These are phyloP conservation scores for Populus davidiana DNA, from an alignment of 345 rosid species.

Conservation along the genomic window DNA sequence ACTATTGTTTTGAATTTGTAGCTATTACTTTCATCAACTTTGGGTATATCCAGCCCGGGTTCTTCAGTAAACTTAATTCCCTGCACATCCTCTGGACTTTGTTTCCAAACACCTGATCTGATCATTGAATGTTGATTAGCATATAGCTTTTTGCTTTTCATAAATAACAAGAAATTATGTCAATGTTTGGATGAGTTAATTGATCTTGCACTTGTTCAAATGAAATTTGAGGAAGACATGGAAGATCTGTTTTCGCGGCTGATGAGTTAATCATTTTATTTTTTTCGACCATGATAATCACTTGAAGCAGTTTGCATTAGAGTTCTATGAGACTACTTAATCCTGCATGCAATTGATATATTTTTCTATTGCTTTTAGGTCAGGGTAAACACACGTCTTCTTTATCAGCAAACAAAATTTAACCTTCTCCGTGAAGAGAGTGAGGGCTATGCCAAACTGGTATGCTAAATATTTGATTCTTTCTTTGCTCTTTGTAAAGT, in stretches of 20 bases:
- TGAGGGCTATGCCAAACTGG: conserved; percentile 99
- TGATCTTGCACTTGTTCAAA: not conserved
- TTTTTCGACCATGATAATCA: not conserved
- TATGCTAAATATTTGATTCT: conserved; percentile 23
- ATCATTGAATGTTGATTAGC: too few species aligned
- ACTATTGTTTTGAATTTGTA: not conserved
- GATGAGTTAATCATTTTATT: not conserved
- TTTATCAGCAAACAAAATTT: conserved; percentile 97
- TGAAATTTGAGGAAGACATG: not conserved
- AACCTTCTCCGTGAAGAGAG: conserved; percentile 98
- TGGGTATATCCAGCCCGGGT: not conserved
- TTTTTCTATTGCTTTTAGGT: conserved; percentile 55
- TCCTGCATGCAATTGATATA: not conserved
- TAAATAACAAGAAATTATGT: not conserved
- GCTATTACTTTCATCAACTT: not conserved
- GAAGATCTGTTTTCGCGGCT: not conserved
- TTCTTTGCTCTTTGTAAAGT: not conserved
- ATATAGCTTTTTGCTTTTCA: not conserved
- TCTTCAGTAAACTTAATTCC: not conserved
- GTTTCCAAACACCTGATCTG: not conserved
- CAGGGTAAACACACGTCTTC: conserved; percentile 94
- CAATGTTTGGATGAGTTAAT: not conserved
- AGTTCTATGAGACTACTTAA: not conserved
- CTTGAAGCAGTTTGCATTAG: not conserved
- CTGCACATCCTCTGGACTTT: not conserved